Conservation (phyloP, 306 rosid species). For the Pyrus pyrifolia region DNA sequence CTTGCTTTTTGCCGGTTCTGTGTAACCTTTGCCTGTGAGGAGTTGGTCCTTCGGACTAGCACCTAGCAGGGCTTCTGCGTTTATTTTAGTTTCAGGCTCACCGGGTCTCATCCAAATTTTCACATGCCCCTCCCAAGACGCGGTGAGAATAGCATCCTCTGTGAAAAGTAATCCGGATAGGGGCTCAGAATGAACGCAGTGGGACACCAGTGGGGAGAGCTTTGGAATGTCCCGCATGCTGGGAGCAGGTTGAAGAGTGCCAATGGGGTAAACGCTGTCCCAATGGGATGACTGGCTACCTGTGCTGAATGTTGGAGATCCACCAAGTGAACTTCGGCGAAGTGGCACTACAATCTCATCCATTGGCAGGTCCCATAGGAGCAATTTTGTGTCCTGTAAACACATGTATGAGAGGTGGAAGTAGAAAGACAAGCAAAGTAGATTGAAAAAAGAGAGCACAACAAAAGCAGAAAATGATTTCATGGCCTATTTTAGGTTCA, state of each 20-base stretch:
- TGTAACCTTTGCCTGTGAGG: background rate
- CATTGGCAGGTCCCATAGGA: conserved; percentile 88
- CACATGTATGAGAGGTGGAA: background rate
- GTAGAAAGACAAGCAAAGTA: background rate
- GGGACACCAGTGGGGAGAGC: conserved; percentile 76
- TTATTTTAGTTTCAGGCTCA: conserved; percentile 47
- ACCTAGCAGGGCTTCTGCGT: conserved; percentile 43
- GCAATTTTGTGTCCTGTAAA: conserved; percentile 83
- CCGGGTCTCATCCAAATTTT: conserved; percentile 87
- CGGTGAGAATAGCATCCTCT: conserved; percentile 75
- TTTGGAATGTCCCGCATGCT: conserved; percentile 83
- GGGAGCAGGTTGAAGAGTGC: conserved; percentile 91
- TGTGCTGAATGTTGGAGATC: conserved; percentile 84
- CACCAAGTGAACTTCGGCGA: conserved; percentile 75
- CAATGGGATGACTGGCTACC: conserved; percentile 97
- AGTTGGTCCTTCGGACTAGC: conserved; percentile 42
- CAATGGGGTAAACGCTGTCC: conserved; percentile 65
- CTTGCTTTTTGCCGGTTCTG: background rate
- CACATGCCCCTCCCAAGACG: conserved; percentile 91
- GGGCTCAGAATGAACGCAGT: conserved; percentile 86
- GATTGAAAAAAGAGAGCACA: background rate
- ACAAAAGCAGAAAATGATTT: background rate
- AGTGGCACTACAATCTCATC: conserved; percentile 88
- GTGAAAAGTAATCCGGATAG: conserved; percentile 78
- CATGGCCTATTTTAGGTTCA: background rate